Conservation (phyloP, 2,329 filamentous ascomycete genomes). For the Pezicula rhizophila region DNA sequence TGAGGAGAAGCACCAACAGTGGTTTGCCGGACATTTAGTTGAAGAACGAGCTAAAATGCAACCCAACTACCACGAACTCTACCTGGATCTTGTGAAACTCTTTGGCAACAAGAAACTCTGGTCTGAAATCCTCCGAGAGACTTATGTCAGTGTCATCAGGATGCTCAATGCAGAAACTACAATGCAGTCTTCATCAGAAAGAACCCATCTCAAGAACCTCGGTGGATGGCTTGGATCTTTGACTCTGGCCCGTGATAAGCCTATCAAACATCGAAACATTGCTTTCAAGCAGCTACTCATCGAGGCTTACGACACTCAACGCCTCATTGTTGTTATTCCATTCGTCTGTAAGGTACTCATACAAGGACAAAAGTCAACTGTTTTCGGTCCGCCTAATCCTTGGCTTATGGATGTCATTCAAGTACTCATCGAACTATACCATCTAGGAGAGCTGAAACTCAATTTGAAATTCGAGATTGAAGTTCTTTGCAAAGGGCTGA, state of each 20-base stretch:
- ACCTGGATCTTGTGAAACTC: slow-evolving; percentile 79
- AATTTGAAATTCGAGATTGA: slow-evolving; percentile 99
- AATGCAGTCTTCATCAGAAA: slow-evolving; percentile 75
- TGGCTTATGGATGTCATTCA: slow-evolving; percentile 97
- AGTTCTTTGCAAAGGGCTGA: slow-evolving; percentile 87
- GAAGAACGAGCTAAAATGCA: slow-evolving; percentile 96
- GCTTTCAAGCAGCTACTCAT: slow-evolving; percentile 94
- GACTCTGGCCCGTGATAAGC: slow-evolving; percentile 88
- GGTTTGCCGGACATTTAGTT: slow-evolving; percentile 93
- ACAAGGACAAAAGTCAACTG: slow-evolving; percentile 75
- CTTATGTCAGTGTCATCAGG: slow-evolving; percentile 77
- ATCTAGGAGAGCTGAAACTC: slow-evolving; percentile 86
- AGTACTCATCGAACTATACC: slow-evolving; percentile 86
- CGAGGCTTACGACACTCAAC: slow-evolving; percentile 88
- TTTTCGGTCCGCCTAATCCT: slow-evolving; percentile 92
- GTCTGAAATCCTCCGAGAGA: slow-evolving; percentile 87
- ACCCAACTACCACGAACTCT: slow-evolving; percentile 91
- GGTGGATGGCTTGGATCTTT: slow-evolving; percentile 89
- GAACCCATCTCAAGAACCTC: slow-evolving; percentile 86
- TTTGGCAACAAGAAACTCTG: slow-evolving; percentile 76
- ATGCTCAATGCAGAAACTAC: slow-evolving; percentile 89
- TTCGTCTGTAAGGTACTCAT: slow-evolving; percentile 95
- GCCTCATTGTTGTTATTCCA: slow-evolving; percentile 85
- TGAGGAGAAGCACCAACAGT: slow-evolving; percentile 78
- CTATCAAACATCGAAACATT: slow-evolving; percentile 93